Base-by-base conservation (phyloP, 768 basidiomycete species). In the Lactifluus subvellereus region DNA sequence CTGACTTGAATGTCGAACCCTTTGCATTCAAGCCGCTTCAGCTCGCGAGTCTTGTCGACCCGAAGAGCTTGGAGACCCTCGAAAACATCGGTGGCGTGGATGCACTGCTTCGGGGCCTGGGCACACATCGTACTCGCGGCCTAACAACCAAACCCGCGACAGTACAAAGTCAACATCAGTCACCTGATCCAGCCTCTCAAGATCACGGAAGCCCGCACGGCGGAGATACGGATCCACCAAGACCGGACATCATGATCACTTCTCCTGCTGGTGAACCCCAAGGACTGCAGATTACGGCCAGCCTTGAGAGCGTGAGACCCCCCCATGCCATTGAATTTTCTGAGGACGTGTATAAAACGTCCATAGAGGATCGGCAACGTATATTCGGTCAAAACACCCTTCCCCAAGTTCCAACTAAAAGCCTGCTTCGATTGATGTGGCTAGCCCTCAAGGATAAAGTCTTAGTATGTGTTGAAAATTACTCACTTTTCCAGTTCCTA, bases 31-130 rank as follows among this genome's bases (percentile, higher is more conserved):
- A 84, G 60, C 91, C 95, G 0, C 82, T 80, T 64, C 77, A 80
- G 54, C 85, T 98, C 16, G 95, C 95, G 1, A 83, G 84, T 63
- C 82, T 97, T 57, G 84, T 98, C 42, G 95, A 98, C 71, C 94
- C 94, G 9, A 98, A 97, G 75, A 87, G 78, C 65, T 66, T 94
- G 11, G 80, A 86, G 2, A 72, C 79, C 14, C 80, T 99, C 37
- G 77, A 77, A 18, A 74, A 73, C 11, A 78, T 96, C 40, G 94
- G 94, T 20, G 97, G 97, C 47, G 76, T 81, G 8, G 68, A 77
- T 0, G 84, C 80, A 8, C 71, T 98, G 13, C 74, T 96, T 13
- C 74, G 76, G 1, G 88, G 91, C 6, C 82, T 98, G 8, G 91
- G 91, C 13, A 87, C 91, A 0, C 75, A 89, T 65, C 68, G 73